A percentile compares a stretch with the other conserved stretches of the same genome.
Conservation (phyloP, 2,329 filamentous ascomycete genomes). For the Emericellopsis cladophorae region DNA sequence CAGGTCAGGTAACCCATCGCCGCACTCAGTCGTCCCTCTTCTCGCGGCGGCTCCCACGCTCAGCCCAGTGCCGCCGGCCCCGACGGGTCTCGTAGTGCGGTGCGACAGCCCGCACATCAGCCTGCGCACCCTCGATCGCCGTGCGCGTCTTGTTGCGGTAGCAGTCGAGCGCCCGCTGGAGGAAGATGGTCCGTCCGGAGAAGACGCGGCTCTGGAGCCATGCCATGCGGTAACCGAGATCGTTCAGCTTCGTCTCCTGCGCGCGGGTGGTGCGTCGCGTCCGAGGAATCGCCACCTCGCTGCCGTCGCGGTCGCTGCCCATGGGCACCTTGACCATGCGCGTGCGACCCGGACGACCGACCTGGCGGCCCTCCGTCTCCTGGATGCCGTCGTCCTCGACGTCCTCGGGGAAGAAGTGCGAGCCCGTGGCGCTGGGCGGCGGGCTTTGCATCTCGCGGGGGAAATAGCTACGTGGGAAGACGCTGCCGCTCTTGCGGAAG, state of each 20-base stretch:
- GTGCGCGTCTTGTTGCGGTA: conserved; percentile 86
- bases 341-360: conserved; percentile 19
- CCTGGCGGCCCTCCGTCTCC: conserved; percentile 33
- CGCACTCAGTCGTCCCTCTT: conserved; percentile 10
- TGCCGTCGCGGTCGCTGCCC: conserved; percentile 54
- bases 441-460: conserved; percentile 86
- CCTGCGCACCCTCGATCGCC: conserved; percentile 66
- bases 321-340: conserved; percentile 49
- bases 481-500: conserved; percentile 79
- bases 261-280: conserved; percentile 56
- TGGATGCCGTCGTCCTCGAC: conserved; percentile 40
- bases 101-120: conserved; percentile 60
- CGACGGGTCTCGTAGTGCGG: conserved; percentile 82
- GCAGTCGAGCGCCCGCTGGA: conserved; percentile 85
- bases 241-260: conserved; percentile 85
- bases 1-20: background rate
- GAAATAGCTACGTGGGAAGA: conserved; percentile 86
- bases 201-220: conserved; percentile 94
- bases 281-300: conserved; percentile 62
- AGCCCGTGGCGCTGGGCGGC: conserved; percentile 61
- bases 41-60: conserved; percentile 31
- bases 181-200: conserved; percentile 70
- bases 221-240: conserved; percentile 87
- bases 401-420: conserved; percentile 62
- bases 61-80: conserved; percentile 67